Base-by-base conservation (phyloP, 2,329 filamentous ascomycete species). In the Calonectria pseudoturangicola region DNA sequence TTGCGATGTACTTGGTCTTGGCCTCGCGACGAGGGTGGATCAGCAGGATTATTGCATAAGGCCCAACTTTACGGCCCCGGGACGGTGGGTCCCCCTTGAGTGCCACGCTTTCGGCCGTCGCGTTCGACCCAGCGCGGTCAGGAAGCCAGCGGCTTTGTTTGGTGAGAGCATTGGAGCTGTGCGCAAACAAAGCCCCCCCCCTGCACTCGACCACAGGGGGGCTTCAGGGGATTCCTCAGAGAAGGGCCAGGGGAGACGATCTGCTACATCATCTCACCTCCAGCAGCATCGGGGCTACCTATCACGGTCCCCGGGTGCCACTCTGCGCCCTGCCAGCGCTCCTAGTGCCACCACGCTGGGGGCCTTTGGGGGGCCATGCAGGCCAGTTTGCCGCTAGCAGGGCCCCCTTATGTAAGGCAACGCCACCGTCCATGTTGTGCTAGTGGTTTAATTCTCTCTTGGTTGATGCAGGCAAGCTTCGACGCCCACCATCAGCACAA, bases 31-130 rank as follows among this genome's bases (percentile, higher is more conserved):
- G 66, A 68, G 74, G 75, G 79, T 81, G 78, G 80, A 81, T 82
- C 80, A 82, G 79, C 75, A 81, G 75, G 75, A 79, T 74, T 74
- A 74, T 76, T 79, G 75, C 74, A 76, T 73, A 69, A 68, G 64
- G 63, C 62, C 54, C 66, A 70, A 70, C 68, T 70, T 33, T 64
- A 58, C 39, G 48, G 66, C 70, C 47, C 58, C 48, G 66, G 66
- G 58, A 28, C 48, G 30, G 70, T 64, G 65, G 65, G 48, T 56
- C 68, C 21, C 54, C 36, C 39, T 36, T 27, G 43, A 66, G 36
- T 65, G 56, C 69, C 54, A 68, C 45, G 33, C 54, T 63, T 36
- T 25, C 45, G 47, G 27, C 64, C 60, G n/a, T 50, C 21, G 10
- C 41, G 48, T 69, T 47, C 21, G 25, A 62, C 54, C 36, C 54